phyloP scores from a whole-genome alignment of 2,329 filamentous ascomycete species.

The Stagonosporopsis vannaccii region DNA sequence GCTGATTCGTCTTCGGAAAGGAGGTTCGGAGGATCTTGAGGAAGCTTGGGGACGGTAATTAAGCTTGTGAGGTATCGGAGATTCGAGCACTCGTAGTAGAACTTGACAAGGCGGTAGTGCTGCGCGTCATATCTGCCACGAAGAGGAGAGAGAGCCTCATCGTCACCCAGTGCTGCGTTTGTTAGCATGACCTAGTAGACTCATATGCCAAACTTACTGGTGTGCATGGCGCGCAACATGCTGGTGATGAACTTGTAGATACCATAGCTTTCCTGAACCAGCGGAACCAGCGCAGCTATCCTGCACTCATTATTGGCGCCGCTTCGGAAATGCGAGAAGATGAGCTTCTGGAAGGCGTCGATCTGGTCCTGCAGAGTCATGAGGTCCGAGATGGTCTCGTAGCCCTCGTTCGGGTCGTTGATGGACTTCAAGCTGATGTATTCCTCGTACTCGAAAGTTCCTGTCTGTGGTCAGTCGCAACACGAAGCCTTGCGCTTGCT shows the following conservation, averaged over 20 bases:
- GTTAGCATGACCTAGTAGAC: constrained; percentile 16
- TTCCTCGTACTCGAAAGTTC: constrained; percentile 97
- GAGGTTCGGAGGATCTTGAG: constrained; percentile 90
- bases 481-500: not conserved
- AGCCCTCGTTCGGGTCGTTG: constrained; percentile 97
- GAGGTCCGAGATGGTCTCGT: constrained; percentile 94
- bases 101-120: constrained; percentile 94
- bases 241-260: constrained; percentile 99
- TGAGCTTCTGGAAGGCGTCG: constrained; percentile 96
- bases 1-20: constrained; percentile 81
- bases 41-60: constrained; percentile 94
- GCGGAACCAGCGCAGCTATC: constrained; percentile 89
- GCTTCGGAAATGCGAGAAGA: constrained; percentile 94
- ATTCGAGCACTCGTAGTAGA: constrained; percentile 99
- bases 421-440: constrained; percentile 98
- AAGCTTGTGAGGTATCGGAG: constrained; percentile 94
- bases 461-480: constrained; percentile 46
- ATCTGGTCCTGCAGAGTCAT: constrained; percentile 99
- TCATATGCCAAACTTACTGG: constrained; percentile 64
- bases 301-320: constrained; percentile 95
- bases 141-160: constrained; percentile 88
- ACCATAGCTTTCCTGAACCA: constrained; percentile 97
- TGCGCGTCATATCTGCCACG: constrained; percentile 91
- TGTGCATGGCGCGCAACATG: constrained; percentile 98
- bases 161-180: constrained; percentile 79